Conservation (phyloP, 1,284 basidiomycete species). For the Phellinidium pouzarii region DNA sequence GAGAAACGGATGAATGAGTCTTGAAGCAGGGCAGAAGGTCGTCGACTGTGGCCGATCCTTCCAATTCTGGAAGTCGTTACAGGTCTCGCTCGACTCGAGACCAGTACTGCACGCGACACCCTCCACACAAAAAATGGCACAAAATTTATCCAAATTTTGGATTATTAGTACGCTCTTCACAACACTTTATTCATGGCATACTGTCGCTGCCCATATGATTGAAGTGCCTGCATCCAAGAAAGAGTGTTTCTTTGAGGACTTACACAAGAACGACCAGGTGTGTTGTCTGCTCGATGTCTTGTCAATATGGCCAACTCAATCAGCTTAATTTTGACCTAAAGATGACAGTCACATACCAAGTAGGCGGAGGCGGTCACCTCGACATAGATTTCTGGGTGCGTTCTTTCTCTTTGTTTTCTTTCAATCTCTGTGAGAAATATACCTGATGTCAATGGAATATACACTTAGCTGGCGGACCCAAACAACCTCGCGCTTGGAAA, state of each 20-base stretch:
- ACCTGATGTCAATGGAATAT: neutral
- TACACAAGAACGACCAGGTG: slow-evolving; percentile 92
- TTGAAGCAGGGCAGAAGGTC: neutral
- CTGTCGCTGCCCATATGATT: slow-evolving; percentile 59
- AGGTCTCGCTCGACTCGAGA: no score
- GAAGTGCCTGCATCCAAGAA: slow-evolving; percentile 73
- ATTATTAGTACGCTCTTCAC: slow-evolving; percentile 35
- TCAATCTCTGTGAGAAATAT: neutral
- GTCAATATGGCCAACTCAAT: neutral
- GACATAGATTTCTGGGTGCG: slow-evolving; percentile 95
- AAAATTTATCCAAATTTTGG: slow-evolving; percentile 18
- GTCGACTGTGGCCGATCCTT: neutral
- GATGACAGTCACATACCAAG: slow-evolving; percentile 99
- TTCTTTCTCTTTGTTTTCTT: slow-evolving; percentile 19
- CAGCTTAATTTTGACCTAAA: slow-evolving; percentile 30
- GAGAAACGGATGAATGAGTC: neutral
- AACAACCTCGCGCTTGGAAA: slow-evolving; percentile 62
- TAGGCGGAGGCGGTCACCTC: slow-evolving; percentile 91
- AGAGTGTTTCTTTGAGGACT: slow-evolving; percentile 98
- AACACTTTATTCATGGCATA: slow-evolving; percentile 30
- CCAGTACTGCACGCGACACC: no score
- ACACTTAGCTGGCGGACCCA: slow-evolving; percentile 70
- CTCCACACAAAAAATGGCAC: slow-evolving; percentile 27
- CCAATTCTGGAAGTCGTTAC: neutral
- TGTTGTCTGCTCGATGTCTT: slow-evolving; percentile 1